Evolutionary conservation across 2,329 filamentous ascomycete species (phyloP).

Genomic region (Ophiostoma montium): DNA sequence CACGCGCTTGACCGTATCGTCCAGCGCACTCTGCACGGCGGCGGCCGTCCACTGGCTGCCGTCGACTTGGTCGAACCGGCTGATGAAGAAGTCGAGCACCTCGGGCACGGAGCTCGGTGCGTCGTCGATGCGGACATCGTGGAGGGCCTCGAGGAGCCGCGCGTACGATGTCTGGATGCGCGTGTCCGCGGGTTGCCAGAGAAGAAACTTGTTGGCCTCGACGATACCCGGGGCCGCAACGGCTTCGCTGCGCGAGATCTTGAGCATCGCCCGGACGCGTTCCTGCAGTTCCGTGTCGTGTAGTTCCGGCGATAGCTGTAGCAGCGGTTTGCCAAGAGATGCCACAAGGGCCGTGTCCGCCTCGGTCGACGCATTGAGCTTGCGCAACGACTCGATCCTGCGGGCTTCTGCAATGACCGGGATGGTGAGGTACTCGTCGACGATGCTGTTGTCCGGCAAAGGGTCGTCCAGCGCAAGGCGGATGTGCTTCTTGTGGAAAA

Average conservation of each 20-base stretch:
- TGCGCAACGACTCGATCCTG: conserved; percentile 8
- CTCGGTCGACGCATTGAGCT: background rate
- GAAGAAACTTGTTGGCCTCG: conserved; percentile 14
- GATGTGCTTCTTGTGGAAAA: conserved; percentile 44
- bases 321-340: conserved; percentile 3
- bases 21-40: conserved; percentile 2
- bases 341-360: background rate
- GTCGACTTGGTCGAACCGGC: conserved; percentile 6
- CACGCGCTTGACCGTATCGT: conserved; percentile 3
- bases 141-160: background rate
- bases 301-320: background rate
- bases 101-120: background rate
- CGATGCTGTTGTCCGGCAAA: conserved; percentile 2
- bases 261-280: conserved; percentile 10
- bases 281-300: background rate
- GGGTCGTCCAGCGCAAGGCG: conserved; percentile 11
- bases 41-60: conserved; percentile 9
- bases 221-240: conserved; percentile 8
- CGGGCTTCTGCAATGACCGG: conserved; percentile 14
- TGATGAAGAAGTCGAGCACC: conserved; percentile 6
- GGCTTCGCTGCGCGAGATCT: conserved; percentile 10
- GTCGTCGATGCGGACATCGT: conserved; percentile 1
- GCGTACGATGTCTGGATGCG: conserved; percentile 5
- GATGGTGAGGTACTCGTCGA: conserved; percentile 12
- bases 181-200: conserved; percentile 15